These are phyloP conservation scores for Entomortierella parvispora DNA, from an alignment of 192 early-diverging fungal species.

Conservation along the genomic window DNA sequence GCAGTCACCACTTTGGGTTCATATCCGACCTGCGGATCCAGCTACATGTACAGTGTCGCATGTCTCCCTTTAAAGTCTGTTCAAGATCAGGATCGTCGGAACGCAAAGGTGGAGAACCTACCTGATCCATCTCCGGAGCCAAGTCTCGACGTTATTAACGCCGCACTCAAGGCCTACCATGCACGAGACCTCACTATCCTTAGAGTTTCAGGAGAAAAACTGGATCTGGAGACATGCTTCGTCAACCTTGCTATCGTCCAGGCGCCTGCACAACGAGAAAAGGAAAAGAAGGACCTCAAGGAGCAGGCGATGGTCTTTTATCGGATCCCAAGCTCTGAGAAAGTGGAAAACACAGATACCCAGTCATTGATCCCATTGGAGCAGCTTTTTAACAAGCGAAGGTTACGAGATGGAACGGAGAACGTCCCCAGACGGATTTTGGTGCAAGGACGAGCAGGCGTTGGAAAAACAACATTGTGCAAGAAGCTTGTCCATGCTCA, in stretches of 20 bases:
- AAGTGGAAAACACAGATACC: neutral
- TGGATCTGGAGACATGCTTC: conserved; percentile 11
- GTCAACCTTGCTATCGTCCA: conserved; percentile 20
- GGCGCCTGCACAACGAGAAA: conserved; percentile 10
- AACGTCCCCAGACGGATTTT: conserved; percentile 14
- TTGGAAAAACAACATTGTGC: conserved; percentile 32
- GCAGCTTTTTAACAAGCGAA: conserved; percentile 12
- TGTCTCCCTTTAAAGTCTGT: conserved; percentile 1
- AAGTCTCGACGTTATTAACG: neutral
- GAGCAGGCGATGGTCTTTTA: conserved; percentile 10
- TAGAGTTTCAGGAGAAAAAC: conserved; percentile 1
- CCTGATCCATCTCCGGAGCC: neutral
- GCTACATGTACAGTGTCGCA: neutral
- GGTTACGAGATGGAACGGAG: conserved; percentile 15
- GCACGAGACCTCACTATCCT: conserved; percentile 1
- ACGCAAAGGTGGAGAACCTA: neutral
- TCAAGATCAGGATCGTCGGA: neutral
- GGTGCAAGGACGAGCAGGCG: conserved; percentile 26
- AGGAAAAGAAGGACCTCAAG: conserved; percentile 11
- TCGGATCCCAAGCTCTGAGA: conserved; percentile 6
- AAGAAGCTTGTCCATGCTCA: conserved; percentile 19
- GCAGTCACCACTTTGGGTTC: neutral
- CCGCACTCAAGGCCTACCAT: conserved; percentile 13
- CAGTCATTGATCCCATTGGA: neutral
- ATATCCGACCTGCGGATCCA: neutral